These are phyloP conservation scores for Pneumocystis wakefieldiae DNA, from an alignment of 1,139 yeast species.

Conservation along the genomic window DNA sequence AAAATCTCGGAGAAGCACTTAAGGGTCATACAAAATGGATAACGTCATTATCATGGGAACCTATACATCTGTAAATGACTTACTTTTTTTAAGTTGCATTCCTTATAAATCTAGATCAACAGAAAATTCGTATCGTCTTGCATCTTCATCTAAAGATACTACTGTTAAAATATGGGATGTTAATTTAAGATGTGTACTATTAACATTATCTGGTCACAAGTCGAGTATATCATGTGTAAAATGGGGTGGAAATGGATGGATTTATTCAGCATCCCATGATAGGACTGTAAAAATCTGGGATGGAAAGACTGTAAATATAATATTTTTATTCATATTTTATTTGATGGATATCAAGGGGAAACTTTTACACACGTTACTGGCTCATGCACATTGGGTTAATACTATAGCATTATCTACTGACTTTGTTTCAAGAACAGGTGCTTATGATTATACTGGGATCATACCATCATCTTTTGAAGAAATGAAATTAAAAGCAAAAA, in stretches of 20 bases:
- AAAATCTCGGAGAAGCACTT: conserved; percentile 56
- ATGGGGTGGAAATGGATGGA: conserved; percentile 84
- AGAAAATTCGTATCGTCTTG: conserved; percentile 49
- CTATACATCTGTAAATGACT: conserved; percentile 43
- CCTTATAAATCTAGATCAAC: conserved; percentile 12
- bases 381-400: conserved; percentile 97
- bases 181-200: conserved; percentile 44
- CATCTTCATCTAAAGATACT: conserved; percentile 84
- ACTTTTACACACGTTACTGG: conserved; percentile 57
- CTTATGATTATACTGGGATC: conserved; percentile 49
- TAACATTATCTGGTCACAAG: conserved; percentile 77
- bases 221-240: conserved; percentile 83
- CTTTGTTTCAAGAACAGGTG: conserved; percentile 69
- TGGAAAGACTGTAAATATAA: conserved; percentile 50
- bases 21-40: conserved; percentile 83
- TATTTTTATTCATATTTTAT: neutral
- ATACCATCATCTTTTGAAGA: conserved; percentile 27
- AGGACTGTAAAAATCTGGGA: conserved; percentile 92
- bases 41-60: conserved; percentile 86
- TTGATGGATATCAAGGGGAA: conserved; percentile 7
- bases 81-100: neutral
- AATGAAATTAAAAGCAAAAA: conserved; percentile 34
- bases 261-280: conserved; percentile 89
- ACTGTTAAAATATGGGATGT: conserved; percentile 86
- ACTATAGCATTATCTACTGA: conserved; percentile 87